Evolutionary conservation across 2,329 filamentous ascomycete genomes (phyloP).

Genomic region (Pyrenophora tritici-repentis): DNA sequence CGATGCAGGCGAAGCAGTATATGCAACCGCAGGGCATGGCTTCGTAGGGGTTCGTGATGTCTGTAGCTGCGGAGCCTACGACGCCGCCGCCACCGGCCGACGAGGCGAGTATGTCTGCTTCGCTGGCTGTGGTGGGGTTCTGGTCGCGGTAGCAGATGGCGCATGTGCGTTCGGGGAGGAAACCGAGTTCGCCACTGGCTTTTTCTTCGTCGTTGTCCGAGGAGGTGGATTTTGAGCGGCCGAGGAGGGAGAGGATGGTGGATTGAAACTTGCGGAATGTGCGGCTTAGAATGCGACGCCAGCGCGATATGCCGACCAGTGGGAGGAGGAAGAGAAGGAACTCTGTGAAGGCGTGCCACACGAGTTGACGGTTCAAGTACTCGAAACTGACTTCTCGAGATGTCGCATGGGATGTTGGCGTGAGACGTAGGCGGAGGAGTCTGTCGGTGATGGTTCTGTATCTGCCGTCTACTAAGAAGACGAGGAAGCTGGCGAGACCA

Average conservation of each 20-base stretch:
- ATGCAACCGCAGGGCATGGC: conserved; percentile 85
- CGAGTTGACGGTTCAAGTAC: conserved; percentile 94
- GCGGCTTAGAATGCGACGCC: conserved; percentile 85
- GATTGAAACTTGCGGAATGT: conserved; percentile 82
- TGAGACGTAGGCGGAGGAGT: conserved; percentile 79
- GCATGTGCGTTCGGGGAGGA: conserved; percentile 90
- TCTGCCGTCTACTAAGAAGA: conserved; percentile 87
- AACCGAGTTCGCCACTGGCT: conserved; percentile 72
- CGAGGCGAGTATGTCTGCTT: conserved; percentile 68
- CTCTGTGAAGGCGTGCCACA: conserved; percentile 99
- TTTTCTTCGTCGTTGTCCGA: conserved; percentile 57
- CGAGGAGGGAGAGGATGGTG: conserved; percentile 54
- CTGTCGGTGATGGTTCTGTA: conserved; percentile 92
- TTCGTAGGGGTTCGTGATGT: conserved; percentile 96
- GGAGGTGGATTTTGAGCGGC: conserved; percentile 47
- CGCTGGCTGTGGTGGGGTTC: conserved; percentile 73
- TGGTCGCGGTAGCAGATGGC: conserved; percentile 97
- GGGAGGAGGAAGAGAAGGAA: conserved; percentile 97
- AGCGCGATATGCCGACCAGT: conserved; percentile 90
- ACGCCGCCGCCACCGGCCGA: conserved; percentile 72
- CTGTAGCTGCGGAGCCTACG: conserved; percentile 84
- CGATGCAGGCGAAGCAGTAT: conserved; percentile 96
- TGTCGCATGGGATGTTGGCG: conserved; percentile 80
- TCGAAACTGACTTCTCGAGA: conserved; percentile 94
- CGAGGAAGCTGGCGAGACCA: conserved; percentile 81